Percentiles rank a stretch among this genome's conserved stretches.
phyloP scores from a whole-genome alignment of 2,329 filamentous ascomycete species.

The Didymella segeticola region DNA sequence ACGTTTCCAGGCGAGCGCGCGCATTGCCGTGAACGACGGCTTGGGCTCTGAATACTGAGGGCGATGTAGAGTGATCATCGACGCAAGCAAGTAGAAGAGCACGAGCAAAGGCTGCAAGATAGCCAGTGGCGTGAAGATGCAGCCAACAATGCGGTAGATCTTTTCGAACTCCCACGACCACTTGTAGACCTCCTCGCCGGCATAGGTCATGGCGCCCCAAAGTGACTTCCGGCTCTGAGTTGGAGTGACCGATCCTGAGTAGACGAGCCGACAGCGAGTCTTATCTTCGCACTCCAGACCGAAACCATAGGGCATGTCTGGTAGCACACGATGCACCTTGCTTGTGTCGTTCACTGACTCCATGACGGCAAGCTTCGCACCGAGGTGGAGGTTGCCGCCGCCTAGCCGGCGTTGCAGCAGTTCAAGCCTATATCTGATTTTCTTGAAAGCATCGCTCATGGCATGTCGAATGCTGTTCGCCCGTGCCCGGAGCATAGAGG shows the following conservation, averaged over 20 bases:
- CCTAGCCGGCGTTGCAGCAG: not conserved
- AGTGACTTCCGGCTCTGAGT: not conserved
- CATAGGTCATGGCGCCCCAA: not conserved
- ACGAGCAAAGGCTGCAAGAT: not conserved
- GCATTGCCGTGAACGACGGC: not conserved
- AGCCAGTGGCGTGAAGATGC: not conserved
- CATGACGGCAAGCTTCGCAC: not conserved
- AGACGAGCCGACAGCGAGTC: conserved; percentile 17
- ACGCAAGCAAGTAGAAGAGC: not conserved
- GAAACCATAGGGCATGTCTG: conserved; percentile 22
- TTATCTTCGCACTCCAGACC: conserved; percentile 8
- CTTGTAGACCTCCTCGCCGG: not conserved
- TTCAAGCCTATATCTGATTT: not conserved
- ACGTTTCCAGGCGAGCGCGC: not conserved
- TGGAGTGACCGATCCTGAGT: not conserved
- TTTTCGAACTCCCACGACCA: not conserved
- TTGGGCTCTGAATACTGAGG: not conserved
- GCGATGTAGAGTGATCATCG: not conserved
- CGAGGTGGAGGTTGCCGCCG: not conserved
- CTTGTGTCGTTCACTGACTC: not conserved
- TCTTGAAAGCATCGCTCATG: not conserved
- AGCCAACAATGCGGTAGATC: not conserved
- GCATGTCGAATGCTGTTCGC: not conserved
- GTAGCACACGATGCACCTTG: not conserved
- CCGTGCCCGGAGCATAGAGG: not conserved